Evolutionary conservation across 2,329 filamentous ascomycete genomes (phyloP).

Genomic region (Stemphylium lycopersici): DNA sequence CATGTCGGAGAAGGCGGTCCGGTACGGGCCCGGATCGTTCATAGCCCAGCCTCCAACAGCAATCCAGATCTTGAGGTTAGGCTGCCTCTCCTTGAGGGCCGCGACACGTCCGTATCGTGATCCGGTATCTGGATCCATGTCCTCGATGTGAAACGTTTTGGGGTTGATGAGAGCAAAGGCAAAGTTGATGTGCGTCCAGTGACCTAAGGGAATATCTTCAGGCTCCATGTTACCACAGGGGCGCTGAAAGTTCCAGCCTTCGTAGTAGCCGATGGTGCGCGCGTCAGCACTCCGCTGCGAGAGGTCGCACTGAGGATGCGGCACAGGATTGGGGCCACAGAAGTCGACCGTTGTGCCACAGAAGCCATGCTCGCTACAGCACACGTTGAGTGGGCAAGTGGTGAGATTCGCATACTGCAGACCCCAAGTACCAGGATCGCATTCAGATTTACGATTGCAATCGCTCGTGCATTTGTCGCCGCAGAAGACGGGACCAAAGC

Average conservation of each 20-base stretch:
- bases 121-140: too few relatives aligned
- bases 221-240: constrained; percentile 3
- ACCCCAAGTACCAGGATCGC: not conserved
- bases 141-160: too few relatives aligned
- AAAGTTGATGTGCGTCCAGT: too few relatives aligned
- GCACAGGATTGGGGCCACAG: not conserved
- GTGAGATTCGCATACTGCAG: not conserved
- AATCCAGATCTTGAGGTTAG: too few relatives aligned
- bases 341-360: constrained; percentile 5
- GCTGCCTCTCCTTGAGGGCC: too few relatives aligned
- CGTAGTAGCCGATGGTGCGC: constrained; percentile 16
- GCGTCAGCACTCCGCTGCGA: not conserved
- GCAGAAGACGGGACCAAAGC: not conserved
- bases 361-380: not conserved
- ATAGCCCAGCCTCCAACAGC: too few relatives aligned
- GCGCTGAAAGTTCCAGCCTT: constrained; percentile 9
- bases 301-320: too few relatives aligned
- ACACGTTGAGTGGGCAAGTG: constrained; percentile 2
- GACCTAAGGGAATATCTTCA: constrained; percentile 11
- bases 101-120: too few relatives aligned
- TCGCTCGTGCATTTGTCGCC: not conserved
- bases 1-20: too few relatives aligned
- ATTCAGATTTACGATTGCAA: not conserved
- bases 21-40: too few relatives aligned
- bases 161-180: too few relatives aligned